phyloP scores from a whole-genome alignment of 169 alveolate genomes.

The Plasmodium reichenowi region DNA sequence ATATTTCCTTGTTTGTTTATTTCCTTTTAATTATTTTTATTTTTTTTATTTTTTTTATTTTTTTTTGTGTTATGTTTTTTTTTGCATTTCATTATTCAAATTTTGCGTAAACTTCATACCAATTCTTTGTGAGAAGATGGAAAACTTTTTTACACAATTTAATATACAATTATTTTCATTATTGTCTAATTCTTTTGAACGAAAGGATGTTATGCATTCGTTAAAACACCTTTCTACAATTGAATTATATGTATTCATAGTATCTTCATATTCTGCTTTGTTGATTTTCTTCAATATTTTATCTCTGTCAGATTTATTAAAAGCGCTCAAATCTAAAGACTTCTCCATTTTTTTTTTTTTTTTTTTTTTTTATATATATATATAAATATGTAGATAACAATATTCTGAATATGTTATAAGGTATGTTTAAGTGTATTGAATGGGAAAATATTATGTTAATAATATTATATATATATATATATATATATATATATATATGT shows the following conservation, averaged over 20 bases:
- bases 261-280: slow-evolving; percentile 86
- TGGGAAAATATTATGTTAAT: too few relatives aligned
- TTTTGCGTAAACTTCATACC: slow-evolving; percentile 85
- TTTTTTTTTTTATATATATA: background rate
- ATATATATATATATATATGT: too few relatives aligned
- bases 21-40: too few relatives aligned
- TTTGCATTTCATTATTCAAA: slow-evolving; percentile 73
- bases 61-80: slow-evolving; percentile 26
- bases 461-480: too few relatives aligned
- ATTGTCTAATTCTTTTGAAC: slow-evolving; percentile 84
- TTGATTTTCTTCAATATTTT: slow-evolving; percentile 81
- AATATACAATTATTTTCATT: slow-evolving; percentile 83
- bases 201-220: slow-evolving; percentile 84
- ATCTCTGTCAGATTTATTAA: slow-evolving; percentile 79
- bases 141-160: slow-evolving; percentile 85
- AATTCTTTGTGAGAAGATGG: slow-evolving; percentile 84
- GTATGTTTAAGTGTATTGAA: too few relatives aligned
- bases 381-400: background rate
- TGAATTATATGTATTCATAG: slow-evolving; percentile 85
- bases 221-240: slow-evolving; percentile 85
- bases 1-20: too few relatives aligned
- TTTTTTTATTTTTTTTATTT: background rate
- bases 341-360: slow-evolving; percentile 55
- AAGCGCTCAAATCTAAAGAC: slow-evolving; percentile 74
- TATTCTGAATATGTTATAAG: too few relatives aligned